These are phyloP conservation scores for Zygosaccharomyces bisporus DNA, from an alignment of 805 yeast species.

Conservation along the genomic window DNA sequence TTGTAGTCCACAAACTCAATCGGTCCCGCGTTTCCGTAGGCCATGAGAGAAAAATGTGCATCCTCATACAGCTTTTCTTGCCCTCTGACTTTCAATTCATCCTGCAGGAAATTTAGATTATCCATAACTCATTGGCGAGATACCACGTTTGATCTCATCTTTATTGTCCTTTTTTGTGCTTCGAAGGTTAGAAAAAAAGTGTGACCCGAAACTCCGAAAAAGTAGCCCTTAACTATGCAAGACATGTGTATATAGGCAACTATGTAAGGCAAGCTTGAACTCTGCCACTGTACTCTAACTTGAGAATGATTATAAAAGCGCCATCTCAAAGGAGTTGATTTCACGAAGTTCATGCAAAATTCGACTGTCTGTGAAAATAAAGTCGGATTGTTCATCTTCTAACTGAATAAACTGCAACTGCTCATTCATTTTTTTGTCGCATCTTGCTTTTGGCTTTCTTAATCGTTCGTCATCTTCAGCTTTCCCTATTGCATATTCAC, in stretches of 20 bases:
- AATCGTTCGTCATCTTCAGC: background rate
- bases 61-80: background rate
- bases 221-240: no score
- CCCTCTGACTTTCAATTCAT: constrained; percentile 1
- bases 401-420: constrained; percentile 7
- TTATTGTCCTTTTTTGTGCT: background rate
- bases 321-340: background rate
- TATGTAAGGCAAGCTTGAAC: background rate
- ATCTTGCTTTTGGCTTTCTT: background rate
- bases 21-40: constrained; percentile 2
- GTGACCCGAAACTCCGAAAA: background rate
- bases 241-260: no score
- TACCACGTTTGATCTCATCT: background rate
- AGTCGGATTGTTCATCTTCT: background rate
- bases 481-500: constrained; percentile 11
- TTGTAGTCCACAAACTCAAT: constrained; percentile 6
- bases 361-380: background rate
- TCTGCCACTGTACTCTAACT: background rate
- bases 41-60: background rate
- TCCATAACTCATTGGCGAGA: constrained; percentile 3
- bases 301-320: background rate
- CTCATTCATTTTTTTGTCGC: constrained; percentile 2
- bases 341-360: background rate
- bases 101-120: background rate
- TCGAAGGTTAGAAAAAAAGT: background rate